These are phyloP conservation scores for Alternaria triticina DNA, from an alignment of 2,329 filamentous ascomycete genomes.

Conservation along the genomic window DNA sequence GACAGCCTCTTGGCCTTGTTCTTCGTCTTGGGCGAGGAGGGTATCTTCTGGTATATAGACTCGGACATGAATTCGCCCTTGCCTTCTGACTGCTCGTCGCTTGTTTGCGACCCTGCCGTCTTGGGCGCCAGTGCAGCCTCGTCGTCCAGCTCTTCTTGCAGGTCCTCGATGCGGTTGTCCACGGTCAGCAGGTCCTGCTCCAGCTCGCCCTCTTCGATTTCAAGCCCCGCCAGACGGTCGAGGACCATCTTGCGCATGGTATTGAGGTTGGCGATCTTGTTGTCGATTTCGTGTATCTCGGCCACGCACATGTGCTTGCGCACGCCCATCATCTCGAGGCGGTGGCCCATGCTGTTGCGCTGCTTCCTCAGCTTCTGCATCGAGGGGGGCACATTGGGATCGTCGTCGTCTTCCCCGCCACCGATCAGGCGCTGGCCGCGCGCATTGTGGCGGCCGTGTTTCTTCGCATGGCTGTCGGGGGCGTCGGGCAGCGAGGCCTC, in stretches of 20 bases:
- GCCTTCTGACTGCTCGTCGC: conserved; percentile 63
- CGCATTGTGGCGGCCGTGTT: conserved; percentile 70
- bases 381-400: conserved; percentile 66
- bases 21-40: conserved; percentile 57
- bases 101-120: conserved; percentile 44
- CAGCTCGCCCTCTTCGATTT: conserved; percentile 87
- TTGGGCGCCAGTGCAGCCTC: conserved; percentile 54
- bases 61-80: conserved; percentile 86
- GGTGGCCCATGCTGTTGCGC: conserved; percentile 78
- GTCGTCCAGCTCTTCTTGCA: conserved; percentile 65
- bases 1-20: conserved; percentile 61
- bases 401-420: conserved; percentile 61
- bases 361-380: conserved; percentile 80
- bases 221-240: conserved; percentile 81
- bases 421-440: conserved; percentile 77
- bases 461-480: conserved; percentile 61
- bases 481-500: conserved; percentile 84
- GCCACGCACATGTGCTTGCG: conserved; percentile 97
- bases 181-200: conserved; percentile 79
- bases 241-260: conserved; percentile 92
- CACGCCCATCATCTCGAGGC: conserved; percentile 87
- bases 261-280: conserved; percentile 91
- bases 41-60: conserved; percentile 93
- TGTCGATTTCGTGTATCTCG: conserved; percentile 95
- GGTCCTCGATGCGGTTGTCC: conserved; percentile 67